A percentile compares a stretch with the other conserved stretches of the same genome.
phyloP scores from a whole-genome alignment of 768 basidiomycete genomes.

The Boletus vermiculosoides region DNA sequence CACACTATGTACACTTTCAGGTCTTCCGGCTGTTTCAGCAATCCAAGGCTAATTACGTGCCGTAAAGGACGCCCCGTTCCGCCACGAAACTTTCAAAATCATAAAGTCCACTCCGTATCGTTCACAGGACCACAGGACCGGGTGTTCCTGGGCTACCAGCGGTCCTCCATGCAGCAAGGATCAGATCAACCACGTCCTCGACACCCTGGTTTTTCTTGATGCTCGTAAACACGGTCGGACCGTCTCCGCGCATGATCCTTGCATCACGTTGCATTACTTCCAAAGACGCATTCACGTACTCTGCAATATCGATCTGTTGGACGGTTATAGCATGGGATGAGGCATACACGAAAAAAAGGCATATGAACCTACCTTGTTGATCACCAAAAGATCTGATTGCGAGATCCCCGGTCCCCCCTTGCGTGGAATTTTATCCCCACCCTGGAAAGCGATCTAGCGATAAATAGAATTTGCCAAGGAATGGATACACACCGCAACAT shows the following conservation, averaged over 20 bases:
- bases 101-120: not conserved
- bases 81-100: not conserved
- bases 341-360: not conserved
- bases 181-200: constrained; percentile 74
- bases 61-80: not conserved
- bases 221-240: constrained; percentile 89
- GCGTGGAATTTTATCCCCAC: constrained; percentile 97
- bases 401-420: constrained; percentile 99
- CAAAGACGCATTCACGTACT: constrained; percentile 88
- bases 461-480: not conserved
- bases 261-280: constrained; percentile 94
- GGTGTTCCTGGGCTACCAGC: constrained; percentile 71
- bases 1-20: constrained; percentile 4
- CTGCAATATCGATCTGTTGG: constrained; percentile 85
- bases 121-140: constrained; percentile 35
- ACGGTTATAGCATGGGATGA: not conserved
- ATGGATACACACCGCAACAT: constrained; percentile 61
- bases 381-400: constrained; percentile 88
- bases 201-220: constrained; percentile 78
- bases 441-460: constrained; percentile 44
- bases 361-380: constrained; percentile 74
- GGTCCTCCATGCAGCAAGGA: constrained; percentile 85
- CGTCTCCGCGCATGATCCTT: constrained; percentile 89
- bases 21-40: not conserved
- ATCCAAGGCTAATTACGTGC: constrained; percentile 3